Conservation (phyloP, 768 basidiomycete genomes). For the Suillus placidus region DNA sequence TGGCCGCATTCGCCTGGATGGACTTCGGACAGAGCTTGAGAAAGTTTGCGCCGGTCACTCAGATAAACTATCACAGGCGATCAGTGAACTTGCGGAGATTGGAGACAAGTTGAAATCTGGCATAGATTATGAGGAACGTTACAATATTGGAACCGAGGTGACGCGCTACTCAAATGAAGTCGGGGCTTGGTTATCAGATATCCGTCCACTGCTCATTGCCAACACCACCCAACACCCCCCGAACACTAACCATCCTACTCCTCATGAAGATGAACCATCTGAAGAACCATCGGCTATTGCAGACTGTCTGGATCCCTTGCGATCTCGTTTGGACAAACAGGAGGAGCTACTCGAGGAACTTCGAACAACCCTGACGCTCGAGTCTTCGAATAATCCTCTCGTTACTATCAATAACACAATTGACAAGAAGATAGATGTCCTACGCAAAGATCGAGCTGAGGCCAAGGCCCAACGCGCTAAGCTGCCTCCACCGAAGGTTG, state of each 20-base stretch:
- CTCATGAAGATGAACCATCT: neutral
- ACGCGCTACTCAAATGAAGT: slow-evolving; percentile 27
- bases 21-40: slow-evolving; percentile 31
- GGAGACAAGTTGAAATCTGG: slow-evolving; percentile 27
- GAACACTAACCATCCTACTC: slow-evolving; percentile 1
- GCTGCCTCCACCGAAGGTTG: slow-evolving; percentile 22
- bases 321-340: slow-evolving; percentile 22
- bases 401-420: slow-evolving; percentile 25
- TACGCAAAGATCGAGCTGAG: slow-evolving; percentile 26
- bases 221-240: slow-evolving; percentile 16
- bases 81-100: slow-evolving; percentile 25
- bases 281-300: neutral
- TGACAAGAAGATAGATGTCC: slow-evolving; percentile 17
- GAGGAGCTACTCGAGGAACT: slow-evolving; percentile 35
- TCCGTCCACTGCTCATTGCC: slow-evolving; percentile 28
- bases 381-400: slow-evolving; percentile 21
- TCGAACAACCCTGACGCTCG: slow-evolving; percentile 32
- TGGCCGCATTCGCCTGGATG: slow-evolving; percentile 33
- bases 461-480: slow-evolving; percentile 22
- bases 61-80: slow-evolving; percentile 28
- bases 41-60: slow-evolving; percentile 23
- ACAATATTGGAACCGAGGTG: slow-evolving; percentile 25
- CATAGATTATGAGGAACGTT: slow-evolving; percentile 32
- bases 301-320: slow-evolving; percentile 17
- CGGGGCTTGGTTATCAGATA: slow-evolving; percentile 28